These are phyloP conservation scores for Mycena indigotica DNA, from an alignment of 768 basidiomycete genomes.

Conservation along the genomic window DNA sequence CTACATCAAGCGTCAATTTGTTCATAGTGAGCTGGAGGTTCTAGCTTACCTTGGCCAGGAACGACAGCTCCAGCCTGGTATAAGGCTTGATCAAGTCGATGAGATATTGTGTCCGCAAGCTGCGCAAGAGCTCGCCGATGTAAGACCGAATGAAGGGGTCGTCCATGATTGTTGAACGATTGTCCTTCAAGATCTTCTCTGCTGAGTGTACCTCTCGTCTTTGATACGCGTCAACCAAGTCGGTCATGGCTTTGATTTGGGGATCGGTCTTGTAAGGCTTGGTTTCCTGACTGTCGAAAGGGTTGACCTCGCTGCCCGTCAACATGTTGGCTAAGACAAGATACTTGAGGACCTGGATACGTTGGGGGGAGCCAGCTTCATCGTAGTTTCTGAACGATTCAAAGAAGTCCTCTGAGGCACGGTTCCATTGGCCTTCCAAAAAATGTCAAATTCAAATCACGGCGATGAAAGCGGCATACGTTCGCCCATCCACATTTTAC, in stretches of 20 bases:
- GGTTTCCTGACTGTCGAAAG: slow-evolving; percentile 99
- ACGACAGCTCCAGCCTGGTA: slow-evolving; percentile 88
- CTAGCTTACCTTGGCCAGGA: slow-evolving; percentile 75
- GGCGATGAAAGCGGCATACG: slow-evolving; percentile 48
- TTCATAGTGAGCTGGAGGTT: background rate
- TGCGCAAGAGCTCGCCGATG: slow-evolving; percentile 93
- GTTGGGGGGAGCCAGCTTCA: slow-evolving; percentile 93
- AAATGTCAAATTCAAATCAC: background rate
- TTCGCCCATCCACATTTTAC: slow-evolving; percentile 99
- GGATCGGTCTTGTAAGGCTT: slow-evolving; percentile 98
- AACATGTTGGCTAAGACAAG: slow-evolving; percentile 98
- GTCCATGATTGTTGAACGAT: slow-evolving; percentile 93
- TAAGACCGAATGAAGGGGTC: slow-evolving; percentile 93
- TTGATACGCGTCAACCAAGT: slow-evolving; percentile 95
- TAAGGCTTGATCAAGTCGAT: slow-evolving; percentile 99
- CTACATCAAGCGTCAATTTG: slow-evolving; percentile 40
- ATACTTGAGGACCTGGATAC: slow-evolving; percentile 98
- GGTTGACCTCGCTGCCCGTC: slow-evolving; percentile 97
- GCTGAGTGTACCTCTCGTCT: slow-evolving; percentile 95
- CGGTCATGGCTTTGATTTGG: slow-evolving; percentile 98
- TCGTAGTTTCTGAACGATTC: slow-evolving; percentile 99
- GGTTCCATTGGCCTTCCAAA: slow-evolving; percentile 84
- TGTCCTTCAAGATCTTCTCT: slow-evolving; percentile 93
- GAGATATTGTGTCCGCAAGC: slow-evolving; percentile 92
- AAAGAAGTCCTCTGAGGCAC: slow-evolving; percentile 97